Evolutionary conservation across 441 rosid genomes (phyloP).

Genomic region (Mallotus repandus): DNA sequence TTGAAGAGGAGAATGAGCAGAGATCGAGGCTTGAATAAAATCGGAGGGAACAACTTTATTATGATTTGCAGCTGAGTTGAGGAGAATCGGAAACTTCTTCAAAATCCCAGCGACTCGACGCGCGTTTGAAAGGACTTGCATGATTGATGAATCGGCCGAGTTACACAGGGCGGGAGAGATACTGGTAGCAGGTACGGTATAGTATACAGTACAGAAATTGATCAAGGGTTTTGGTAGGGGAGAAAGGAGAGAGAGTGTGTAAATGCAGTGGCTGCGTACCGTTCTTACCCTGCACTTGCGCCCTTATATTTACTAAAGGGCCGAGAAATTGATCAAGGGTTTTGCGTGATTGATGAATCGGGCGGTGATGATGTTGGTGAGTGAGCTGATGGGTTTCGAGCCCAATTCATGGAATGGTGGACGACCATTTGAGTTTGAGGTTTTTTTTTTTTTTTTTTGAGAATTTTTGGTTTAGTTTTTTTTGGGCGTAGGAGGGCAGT

Average conservation of each 20-base stretch:
- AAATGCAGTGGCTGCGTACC: neutral
- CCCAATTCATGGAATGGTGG: too few species aligned
- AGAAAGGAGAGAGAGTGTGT: neutral
- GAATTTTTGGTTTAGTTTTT: too few species aligned
- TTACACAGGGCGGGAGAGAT: neutral
- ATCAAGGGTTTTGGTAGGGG: conserved; percentile 25
- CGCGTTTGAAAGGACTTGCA: conserved; percentile 48
- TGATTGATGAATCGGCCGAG: conserved; percentile 21
- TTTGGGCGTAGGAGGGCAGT: too few species aligned
- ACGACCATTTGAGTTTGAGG: too few species aligned
- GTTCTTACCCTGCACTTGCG: conserved; percentile 9
- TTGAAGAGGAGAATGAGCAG: conserved; percentile 27
- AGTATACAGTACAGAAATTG: neutral
- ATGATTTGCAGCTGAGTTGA: conserved; percentile 25
- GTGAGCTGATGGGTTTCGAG: too few species aligned
- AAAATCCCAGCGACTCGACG: conserved; percentile 43
- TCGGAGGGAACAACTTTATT: conserved; percentile 27
- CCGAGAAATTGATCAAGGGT: too few species aligned
- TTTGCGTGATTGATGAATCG: too few species aligned
- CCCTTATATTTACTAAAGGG: too few species aligned
- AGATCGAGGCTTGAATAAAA: conserved; percentile 22
- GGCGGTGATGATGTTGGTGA: too few species aligned
- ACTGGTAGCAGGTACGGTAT: too few species aligned
- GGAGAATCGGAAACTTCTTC: conserved; percentile 27
- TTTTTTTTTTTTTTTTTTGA: too few species aligned